Conservation (phyloP, 164 flowering plant species). For the Kingdonia uniflora region DNA sequence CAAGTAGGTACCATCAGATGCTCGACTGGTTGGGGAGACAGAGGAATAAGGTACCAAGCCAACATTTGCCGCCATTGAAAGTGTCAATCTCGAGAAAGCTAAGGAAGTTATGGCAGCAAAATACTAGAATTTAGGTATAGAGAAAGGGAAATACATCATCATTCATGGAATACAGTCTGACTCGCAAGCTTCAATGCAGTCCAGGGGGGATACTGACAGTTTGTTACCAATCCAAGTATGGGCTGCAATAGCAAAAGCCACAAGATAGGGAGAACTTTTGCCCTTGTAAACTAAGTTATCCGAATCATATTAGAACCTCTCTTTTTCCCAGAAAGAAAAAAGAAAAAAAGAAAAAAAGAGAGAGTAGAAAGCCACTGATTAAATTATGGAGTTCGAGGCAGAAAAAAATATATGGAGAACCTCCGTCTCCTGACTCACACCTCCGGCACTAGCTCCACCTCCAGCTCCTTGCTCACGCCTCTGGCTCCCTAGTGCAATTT, state of each 20-base stretch:
- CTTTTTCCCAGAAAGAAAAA: too few species aligned
- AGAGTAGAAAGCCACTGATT: too few species aligned
- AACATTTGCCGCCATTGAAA: slow-evolving; percentile 53
- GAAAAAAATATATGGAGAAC: too few species aligned
- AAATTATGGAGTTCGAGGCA: too few species aligned
- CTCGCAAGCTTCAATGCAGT: slow-evolving; percentile 84
- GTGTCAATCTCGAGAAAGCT: slow-evolving; percentile 69
- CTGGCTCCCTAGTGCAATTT: too few species aligned
- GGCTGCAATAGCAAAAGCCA: slow-evolving; percentile 50
- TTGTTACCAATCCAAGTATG: slow-evolving; percentile 61
- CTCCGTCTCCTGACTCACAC: too few species aligned
- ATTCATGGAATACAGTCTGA: slow-evolving; percentile 76
- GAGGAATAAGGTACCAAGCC: slow-evolving; percentile 51
- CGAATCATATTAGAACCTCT: too few species aligned
- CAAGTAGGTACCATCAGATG: slow-evolving; percentile 72
- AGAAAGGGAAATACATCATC: slow-evolving; percentile 67
- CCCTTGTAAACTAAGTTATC: too few species aligned
- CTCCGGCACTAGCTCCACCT: too few species aligned
- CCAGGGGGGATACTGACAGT: slow-evolving; percentile 79
- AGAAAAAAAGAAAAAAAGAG: too few species aligned
- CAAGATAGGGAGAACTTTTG: slow-evolving; percentile 31
- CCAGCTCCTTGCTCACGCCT: too few species aligned
- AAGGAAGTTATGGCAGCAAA: slow-evolving; percentile 60
- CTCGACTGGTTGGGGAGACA: slow-evolving; percentile 75
- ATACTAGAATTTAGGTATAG: slow-evolving; percentile 51